Conservation (phyloP, 2,329 filamentous ascomycete species). For the Venturiaceae sp. region DNA sequence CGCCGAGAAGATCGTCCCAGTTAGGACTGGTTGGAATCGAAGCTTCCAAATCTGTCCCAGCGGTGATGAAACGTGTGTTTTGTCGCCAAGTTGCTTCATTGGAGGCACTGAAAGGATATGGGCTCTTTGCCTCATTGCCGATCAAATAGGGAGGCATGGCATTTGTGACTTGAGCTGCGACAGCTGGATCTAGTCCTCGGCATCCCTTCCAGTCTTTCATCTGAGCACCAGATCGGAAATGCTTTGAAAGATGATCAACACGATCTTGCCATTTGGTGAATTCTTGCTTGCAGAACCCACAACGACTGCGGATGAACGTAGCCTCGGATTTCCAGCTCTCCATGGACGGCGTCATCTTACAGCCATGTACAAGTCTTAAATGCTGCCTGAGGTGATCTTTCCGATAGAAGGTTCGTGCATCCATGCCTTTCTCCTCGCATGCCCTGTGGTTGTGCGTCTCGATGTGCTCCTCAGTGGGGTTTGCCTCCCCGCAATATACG, state of each 20-base stretch:
- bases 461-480: slow-evolving; percentile 46
- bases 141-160: slow-evolving; percentile 44
- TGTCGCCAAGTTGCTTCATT: slow-evolving; percentile 13
- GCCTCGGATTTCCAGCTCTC: slow-evolving; percentile 53
- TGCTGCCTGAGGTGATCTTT: slow-evolving; percentile 56
- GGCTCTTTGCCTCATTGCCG: slow-evolving; percentile 34
- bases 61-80: not conserved
- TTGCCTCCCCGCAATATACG: slow-evolving; percentile 46
- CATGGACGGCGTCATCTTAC: slow-evolving; percentile 53
- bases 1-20: not conserved
- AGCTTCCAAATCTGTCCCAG: slow-evolving; percentile 2
- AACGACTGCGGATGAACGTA: slow-evolving; percentile 43
- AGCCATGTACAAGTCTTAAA: slow-evolving; percentile 48
- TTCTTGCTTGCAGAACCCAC: slow-evolving; percentile 39
- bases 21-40: not conserved
- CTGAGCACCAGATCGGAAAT: slow-evolving; percentile 42
- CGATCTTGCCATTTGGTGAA: slow-evolving; percentile 43
- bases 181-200: slow-evolving; percentile 38
- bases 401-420: slow-evolving; percentile 54
- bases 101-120: slow-evolving; percentile 37
- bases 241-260: slow-evolving; percentile 42
- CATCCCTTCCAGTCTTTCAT: slow-evolving; percentile 48
- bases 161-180: slow-evolving; percentile 38
- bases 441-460: slow-evolving; percentile 50
- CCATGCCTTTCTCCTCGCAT: slow-evolving; percentile 56